Percentiles rank a stretch among this genome's conserved stretches.
Conservation (phyloP, 1,139 yeast genomes). For the Saccharomyces pastorianus region DNA sequence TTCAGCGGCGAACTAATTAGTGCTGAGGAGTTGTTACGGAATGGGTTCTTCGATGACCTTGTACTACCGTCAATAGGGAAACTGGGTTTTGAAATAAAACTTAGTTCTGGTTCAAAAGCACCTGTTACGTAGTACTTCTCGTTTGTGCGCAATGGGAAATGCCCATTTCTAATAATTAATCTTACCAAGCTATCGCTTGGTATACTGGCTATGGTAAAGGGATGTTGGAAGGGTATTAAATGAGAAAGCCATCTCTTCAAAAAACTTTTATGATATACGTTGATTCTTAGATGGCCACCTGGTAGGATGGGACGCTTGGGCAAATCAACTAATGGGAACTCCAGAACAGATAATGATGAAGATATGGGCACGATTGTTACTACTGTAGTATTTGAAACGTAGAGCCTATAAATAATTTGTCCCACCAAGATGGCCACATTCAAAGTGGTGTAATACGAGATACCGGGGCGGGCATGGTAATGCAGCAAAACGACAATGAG, state of each 20-base stretch:
- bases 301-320: constrained; percentile 34
- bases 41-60: constrained; percentile 9
- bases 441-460: constrained; percentile 42
- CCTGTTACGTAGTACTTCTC: constrained; percentile 62
- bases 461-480: constrained; percentile 75
- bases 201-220: constrained; percentile 69
- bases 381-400: constrained; percentile 31
- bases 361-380: constrained; percentile 41
- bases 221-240: constrained; percentile 45
- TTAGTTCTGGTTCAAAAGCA: constrained; percentile 50
- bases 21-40: constrained; percentile 17
- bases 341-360: constrained; percentile 38
- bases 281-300: constrained; percentile 49
- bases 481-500: constrained; percentile 47
- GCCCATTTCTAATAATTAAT: constrained; percentile 44
- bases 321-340: constrained; percentile 35
- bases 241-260: constrained; percentile 25
- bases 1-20: constrained; percentile 33
- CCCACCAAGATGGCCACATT: constrained; percentile 42
- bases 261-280: constrained; percentile 26
- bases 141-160: constrained; percentile 44
- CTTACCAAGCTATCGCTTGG: constrained; percentile 42
- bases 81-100: constrained; percentile 23
- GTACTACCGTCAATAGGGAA: constrained; percentile 20
- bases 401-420: constrained; percentile 35